These are phyloP conservation scores for Pseudocercospora macadamiae DNA, from an alignment of 2,329 filamentous ascomycete genomes.

Conservation along the genomic window DNA sequence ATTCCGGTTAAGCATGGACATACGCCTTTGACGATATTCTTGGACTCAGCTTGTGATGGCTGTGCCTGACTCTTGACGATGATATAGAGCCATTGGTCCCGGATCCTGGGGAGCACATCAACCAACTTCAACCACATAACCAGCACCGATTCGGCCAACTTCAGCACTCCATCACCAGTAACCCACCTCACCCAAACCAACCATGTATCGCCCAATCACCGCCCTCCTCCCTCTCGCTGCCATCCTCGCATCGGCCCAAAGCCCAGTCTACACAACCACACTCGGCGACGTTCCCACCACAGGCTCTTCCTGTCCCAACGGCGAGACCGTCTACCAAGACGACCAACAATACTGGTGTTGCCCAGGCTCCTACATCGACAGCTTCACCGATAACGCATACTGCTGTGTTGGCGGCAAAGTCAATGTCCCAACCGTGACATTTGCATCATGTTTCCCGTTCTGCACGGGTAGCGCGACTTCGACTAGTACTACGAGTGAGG, in stretches of 20 bases:
- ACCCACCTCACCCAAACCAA: too few relatives aligned
- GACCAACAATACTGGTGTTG: background rate
- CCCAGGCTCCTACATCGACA: background rate
- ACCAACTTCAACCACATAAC: background rate
- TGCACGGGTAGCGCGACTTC: too few relatives aligned
- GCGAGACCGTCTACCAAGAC: background rate
- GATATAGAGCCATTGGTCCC: background rate
- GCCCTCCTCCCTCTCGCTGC: background rate
- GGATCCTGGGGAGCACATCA: background rate
- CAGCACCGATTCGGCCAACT: background rate
- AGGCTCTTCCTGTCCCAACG: background rate
- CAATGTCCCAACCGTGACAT: background rate
- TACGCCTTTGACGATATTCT: background rate
- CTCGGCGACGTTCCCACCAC: background rate
- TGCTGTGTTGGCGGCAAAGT: constrained; percentile 2
- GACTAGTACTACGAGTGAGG: background rate
- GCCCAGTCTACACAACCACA: background rate
- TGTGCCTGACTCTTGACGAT: background rate
- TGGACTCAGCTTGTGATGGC: background rate
- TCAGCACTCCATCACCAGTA: background rate
- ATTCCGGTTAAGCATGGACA: background rate
- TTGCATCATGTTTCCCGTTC: background rate
- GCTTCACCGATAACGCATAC: background rate
- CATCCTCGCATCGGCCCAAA: background rate
- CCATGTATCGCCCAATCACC: background rate